Evolutionary conservation across 108 stramenopile species (phyloP).

Genomic region (Discostella stelligeroides): DNA sequence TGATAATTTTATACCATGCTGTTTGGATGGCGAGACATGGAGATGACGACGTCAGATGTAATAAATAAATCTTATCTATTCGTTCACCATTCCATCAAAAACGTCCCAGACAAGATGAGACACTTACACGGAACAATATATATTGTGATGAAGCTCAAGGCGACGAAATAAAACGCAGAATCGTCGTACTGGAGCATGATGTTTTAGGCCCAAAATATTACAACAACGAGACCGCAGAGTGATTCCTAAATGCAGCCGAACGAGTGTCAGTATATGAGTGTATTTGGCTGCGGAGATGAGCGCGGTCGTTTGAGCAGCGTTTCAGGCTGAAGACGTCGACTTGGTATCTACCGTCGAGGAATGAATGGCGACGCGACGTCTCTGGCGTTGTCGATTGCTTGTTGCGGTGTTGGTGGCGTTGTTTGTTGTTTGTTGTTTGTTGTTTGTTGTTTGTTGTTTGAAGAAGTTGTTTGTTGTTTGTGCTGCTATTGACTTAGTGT

Average conservation of each 20-base stretch:
- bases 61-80: background rate
- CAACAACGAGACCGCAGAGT: no score
- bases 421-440: background rate
- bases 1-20: constrained; percentile 85
- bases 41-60: background rate
- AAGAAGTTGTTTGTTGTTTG: background rate
- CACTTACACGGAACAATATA: constrained; percentile 91
- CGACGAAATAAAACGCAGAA: constrained; percentile 92
- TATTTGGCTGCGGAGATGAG: no score
- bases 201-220: background rate
- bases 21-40: constrained; percentile 5
- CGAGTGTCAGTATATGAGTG: no score
- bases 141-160: constrained; percentile 83
- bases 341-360: no score
- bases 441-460: background rate
- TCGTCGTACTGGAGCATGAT: constrained; percentile 93
- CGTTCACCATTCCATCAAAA: background rate
- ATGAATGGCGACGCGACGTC: no score
- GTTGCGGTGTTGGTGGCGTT: background rate
- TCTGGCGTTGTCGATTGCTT: background rate
- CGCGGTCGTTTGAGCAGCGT: no score
- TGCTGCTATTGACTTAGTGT: no score
- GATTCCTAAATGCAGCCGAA: background rate
- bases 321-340: no score
- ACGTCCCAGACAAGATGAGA: background rate